phyloP scores from a whole-genome alignment of 2,329 filamentous ascomycete genomes.

The Xylaria sp. region DNA sequence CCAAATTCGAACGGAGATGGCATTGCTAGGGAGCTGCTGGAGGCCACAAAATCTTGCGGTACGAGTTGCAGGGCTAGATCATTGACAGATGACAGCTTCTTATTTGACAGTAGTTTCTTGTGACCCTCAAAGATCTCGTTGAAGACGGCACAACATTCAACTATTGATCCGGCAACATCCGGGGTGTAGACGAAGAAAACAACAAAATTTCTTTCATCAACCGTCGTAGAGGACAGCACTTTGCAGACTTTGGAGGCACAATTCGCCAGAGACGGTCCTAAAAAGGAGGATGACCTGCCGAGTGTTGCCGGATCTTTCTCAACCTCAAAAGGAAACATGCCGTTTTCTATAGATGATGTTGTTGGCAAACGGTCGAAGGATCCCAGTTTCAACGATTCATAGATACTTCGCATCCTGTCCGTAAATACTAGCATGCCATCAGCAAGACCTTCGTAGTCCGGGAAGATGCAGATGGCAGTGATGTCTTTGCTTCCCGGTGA shows the following conservation, averaged over 20 bases:
- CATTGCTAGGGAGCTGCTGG: constrained; percentile 63
- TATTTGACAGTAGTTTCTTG: constrained; percentile 51
- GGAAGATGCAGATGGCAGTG: constrained; percentile 70
- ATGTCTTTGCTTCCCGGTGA: constrained; percentile 73
- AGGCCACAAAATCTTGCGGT: constrained; percentile 68
- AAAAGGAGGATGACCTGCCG: constrained; percentile 45
- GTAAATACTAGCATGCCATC: constrained; percentile 67
- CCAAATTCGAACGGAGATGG: constrained; percentile 62
- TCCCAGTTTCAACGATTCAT: constrained; percentile 75
- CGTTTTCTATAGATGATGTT: constrained; percentile 48
- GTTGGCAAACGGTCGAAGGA: constrained; percentile 57
- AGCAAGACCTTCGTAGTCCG: constrained; percentile 63
- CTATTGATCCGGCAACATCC: constrained; percentile 60
- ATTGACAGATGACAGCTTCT: constrained; percentile 51
- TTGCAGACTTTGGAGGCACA: constrained; percentile 53
- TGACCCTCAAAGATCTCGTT: constrained; percentile 72
- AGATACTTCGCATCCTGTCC: constrained; percentile 67
- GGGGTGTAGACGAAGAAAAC: constrained; percentile 77
- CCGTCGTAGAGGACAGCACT: constrained; percentile 46
- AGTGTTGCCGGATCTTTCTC: constrained; percentile 47
- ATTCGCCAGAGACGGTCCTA: constrained; percentile 50
- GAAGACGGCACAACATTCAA: constrained; percentile 75
- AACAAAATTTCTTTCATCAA: constrained; percentile 65
- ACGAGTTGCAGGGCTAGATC: constrained; percentile 80
- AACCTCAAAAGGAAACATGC: constrained; percentile 54